Evolutionary conservation across 768 basidiomycete genomes (phyloP).

Genomic region (Leccinum olivaceopallidum): DNA sequence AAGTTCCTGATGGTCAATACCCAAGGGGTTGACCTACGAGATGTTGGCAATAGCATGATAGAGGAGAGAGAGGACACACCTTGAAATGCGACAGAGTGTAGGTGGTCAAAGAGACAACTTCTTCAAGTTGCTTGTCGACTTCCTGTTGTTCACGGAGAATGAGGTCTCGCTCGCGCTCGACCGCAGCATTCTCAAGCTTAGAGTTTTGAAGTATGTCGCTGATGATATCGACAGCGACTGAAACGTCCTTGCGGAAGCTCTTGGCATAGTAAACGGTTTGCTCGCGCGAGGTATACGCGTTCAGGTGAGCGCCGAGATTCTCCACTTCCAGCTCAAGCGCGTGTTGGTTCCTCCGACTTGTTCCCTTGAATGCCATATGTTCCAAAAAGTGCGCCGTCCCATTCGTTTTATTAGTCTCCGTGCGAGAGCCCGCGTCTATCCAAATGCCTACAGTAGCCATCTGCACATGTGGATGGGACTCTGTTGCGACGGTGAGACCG

Average conservation of each 20-base stretch:
- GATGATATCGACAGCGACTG: conserved; percentile 91
- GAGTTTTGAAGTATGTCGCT: conserved; percentile 97
- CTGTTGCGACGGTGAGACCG: conserved; percentile 94
- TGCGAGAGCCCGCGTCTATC: conserved; percentile 98
- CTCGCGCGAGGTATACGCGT: conserved; percentile 98
- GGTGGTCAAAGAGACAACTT: conserved; percentile 95
- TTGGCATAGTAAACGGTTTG: conserved; percentile 99
- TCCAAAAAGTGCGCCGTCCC: conserved; percentile 99
- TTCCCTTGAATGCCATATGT: conserved; percentile 99
- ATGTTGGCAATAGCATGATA: conserved; percentile 10
- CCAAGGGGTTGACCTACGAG: conserved; percentile 86
- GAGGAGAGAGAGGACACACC: conserved; percentile 43
- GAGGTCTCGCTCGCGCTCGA: conserved; percentile 95
- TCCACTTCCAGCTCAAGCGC: conserved; percentile 95
- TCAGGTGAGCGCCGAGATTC: conserved; percentile 95
- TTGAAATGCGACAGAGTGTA: conserved; percentile 96
- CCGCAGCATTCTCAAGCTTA: conserved; percentile 81
- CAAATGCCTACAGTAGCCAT: conserved; percentile 99
- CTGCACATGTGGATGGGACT: conserved; percentile 85
- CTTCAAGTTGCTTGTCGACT: conserved; percentile 97
- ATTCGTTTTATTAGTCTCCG: conserved; percentile 92
- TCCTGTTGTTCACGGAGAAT: conserved; percentile 98
- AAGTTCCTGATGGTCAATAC: conserved; percentile 88
- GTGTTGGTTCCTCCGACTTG: conserved; percentile 83
- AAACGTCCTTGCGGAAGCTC: conserved; percentile 95